Percentiles rank a stretch among this genome's conserved stretches.
Conservation (phyloP, 768 basidiomycete genomes). For the Clitopilus passeckerianus region DNA sequence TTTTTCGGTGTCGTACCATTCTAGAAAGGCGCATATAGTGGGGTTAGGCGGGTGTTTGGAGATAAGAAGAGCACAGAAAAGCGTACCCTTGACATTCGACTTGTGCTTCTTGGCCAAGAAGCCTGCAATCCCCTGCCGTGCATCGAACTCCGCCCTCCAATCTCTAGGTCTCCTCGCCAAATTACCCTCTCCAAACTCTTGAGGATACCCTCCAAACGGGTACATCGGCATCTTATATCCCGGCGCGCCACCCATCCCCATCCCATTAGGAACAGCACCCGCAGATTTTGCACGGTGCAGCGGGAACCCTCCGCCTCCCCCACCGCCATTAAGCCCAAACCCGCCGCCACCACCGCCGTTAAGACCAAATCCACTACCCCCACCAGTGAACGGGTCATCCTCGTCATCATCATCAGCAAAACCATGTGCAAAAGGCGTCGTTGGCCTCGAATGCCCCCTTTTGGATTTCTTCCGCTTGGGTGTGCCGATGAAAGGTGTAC, state of each 20-base stretch:
- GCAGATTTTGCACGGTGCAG: constrained; percentile 12
- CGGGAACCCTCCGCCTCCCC: not conserved
- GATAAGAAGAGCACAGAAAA: not conserved
- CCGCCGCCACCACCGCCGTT: not conserved
- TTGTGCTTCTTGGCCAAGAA: constrained; percentile 21
- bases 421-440: not conserved
- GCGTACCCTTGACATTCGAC: constrained; percentile 29
- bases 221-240: not conserved
- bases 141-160: constrained; percentile 37
- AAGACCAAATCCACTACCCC: not conserved
- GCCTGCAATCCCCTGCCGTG: constrained; percentile 17
- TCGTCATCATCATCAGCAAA: not conserved
- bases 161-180: constrained; percentile 34
- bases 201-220: constrained; percentile 18
- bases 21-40: constrained; percentile 15
- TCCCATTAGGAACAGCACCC: not conserved
- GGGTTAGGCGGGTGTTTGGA: not conserved
- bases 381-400: not conserved
- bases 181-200: constrained; percentile 26
- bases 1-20: constrained; percentile 21
- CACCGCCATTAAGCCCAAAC: not conserved
- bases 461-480: not conserved
- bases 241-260: no score
- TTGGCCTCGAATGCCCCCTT: not conserved
- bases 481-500: not conserved